Base-by-base conservation (phyloP, 495 filamentous ascomycete species). In the Jackrogersella multiformis region DNA sequence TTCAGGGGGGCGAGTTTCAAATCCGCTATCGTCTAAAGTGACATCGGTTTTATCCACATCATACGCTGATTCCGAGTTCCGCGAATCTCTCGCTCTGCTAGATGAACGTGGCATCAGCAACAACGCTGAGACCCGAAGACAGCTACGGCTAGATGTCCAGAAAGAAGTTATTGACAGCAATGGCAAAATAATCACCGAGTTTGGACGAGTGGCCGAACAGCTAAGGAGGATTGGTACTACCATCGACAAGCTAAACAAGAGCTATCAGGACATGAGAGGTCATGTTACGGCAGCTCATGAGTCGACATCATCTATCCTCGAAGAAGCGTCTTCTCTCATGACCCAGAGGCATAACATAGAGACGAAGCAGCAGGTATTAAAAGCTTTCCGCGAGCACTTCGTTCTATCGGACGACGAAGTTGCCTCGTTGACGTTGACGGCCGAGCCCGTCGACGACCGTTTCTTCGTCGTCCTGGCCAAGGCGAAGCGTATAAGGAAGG, bases 141-240 rank as follows among this genome's bases (percentile, higher is more conserved):
- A 90, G 66, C 77, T 98, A 10, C 86, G 93, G 28, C 78, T 96
- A 1, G 90, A 97, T 77, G 84, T 96, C 1, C 93, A 98, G 76
- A 93, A 91, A 69, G 93, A 98, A 75, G 90, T 97, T 30, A 92
- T 97, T 44, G 87, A 94, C 61, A 92, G 92, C 78, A 97, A 98
- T 88, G 93, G 89, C 30, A 89, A 93, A 58, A 92, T 99, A 58
- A 88, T 99, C 49, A 80, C 84, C 54, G 94, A 97, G 72, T 98
- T 98, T 79, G 91, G 92, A 23, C 85, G 89, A 65, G 93, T 99
- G 38, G 92, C 94, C 41, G 92, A 96, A 88, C 94, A 97, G 92
- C 83, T 99, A 49, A 88, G 87, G 76, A 87, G 89, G 10, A 94
- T 97, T 59, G 95, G 94, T 13, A 80, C 82, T 3, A 93, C 91